Conservation (phyloP, 768 basidiomycete genomes). For the Galerina marginata region DNA sequence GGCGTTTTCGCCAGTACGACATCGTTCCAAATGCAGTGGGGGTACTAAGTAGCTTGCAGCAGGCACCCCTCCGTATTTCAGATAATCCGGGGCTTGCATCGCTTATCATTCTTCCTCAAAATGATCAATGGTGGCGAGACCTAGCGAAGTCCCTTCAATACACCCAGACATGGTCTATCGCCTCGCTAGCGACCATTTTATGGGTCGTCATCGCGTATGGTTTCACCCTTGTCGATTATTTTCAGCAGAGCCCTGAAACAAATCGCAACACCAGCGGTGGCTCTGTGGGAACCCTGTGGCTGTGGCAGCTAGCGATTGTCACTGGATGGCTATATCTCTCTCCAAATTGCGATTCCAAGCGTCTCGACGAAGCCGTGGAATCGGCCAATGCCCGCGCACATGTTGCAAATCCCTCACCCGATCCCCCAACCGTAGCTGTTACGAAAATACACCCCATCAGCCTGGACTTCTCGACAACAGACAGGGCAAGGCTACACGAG, state of each 20-base stretch:
- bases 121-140: constrained; percentile 47
- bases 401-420: constrained; percentile 9
- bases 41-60: constrained; percentile 47
- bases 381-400: constrained; percentile 33
- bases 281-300: constrained; percentile 36
- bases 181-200: constrained; percentile 42
- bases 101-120: constrained; percentile 45
- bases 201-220: constrained; percentile 53
- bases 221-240: constrained; percentile 42
- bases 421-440: too few species aligned
- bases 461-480: too few species aligned
- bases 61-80: constrained; percentile 40
- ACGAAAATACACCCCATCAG: too few species aligned
- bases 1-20: constrained; percentile 30
- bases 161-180: constrained; percentile 41
- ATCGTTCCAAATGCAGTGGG: constrained; percentile 35
- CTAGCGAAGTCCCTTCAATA: constrained; percentile 38
- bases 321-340: constrained; percentile 47
- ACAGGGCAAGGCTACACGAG: too few species aligned
- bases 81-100: constrained; percentile 39
- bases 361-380: constrained; percentile 33
- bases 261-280: constrained; percentile 39
- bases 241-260: constrained; percentile 17
- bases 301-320: constrained; percentile 50
- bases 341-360: constrained; percentile 40